These are phyloP conservation scores for Datura wrightii DNA, from an alignment of 257 asterid species.

Conservation along the genomic window DNA sequence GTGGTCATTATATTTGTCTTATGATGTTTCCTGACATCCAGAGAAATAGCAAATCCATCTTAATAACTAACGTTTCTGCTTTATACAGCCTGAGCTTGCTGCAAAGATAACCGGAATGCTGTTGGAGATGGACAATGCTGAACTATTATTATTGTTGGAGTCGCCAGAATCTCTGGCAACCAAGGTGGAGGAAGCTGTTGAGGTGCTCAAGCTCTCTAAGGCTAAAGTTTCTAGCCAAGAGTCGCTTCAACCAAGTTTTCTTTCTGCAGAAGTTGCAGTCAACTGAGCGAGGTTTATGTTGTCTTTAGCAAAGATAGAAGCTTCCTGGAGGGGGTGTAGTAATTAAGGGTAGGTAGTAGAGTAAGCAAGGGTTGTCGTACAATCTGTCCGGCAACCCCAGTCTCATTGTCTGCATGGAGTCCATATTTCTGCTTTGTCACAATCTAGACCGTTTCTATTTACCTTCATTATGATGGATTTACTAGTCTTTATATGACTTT, in stretches of 20 bases:
- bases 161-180: constrained; percentile 70
- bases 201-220: constrained; percentile 73
- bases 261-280: constrained; percentile 70
- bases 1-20: background rate
- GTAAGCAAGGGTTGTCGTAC: constrained; percentile 19
- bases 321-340: background rate
- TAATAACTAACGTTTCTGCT: background rate
- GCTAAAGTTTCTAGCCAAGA: constrained; percentile 61
- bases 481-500: background rate
- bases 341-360: constrained; percentile 13
- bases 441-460: background rate
- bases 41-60: background rate
- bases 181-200: constrained; percentile 82
- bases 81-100: constrained; percentile 67
- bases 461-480: constrained; percentile 14
- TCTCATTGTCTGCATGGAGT: constrained; percentile 16
- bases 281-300: constrained; percentile 43
- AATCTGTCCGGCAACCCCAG: background rate
- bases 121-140: constrained; percentile 89
- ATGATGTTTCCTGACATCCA: background rate
- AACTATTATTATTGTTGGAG: constrained; percentile 69
- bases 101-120: constrained; percentile 94
- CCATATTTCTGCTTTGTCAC: background rate
- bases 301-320: constrained; percentile 18
- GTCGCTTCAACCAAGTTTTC: constrained; percentile 52